These are phyloP conservation scores for Ophiorrhiza pumila DNA, from an alignment of 257 asterid species.

Conservation along the genomic window DNA sequence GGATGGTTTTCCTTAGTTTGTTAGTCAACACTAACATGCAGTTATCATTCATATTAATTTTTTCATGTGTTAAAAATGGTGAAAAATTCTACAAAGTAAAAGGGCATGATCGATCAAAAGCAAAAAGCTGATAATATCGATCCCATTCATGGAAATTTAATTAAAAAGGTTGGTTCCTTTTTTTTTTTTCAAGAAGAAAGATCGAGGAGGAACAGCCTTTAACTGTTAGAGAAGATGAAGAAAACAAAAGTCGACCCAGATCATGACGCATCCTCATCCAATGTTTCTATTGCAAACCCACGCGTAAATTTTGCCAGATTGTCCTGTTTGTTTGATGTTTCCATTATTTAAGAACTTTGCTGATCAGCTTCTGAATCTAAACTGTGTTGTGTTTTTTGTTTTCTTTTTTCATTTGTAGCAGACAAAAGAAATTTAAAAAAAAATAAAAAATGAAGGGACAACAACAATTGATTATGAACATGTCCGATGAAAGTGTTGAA, in stretches of 20 bases:
- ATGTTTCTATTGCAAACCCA: slow-evolving; percentile 13
- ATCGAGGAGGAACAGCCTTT: background rate
- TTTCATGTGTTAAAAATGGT: no score
- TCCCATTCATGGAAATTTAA: no score
- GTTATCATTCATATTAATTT: no score
- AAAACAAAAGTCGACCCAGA: slow-evolving; percentile 7
- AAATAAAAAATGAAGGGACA: background rate
- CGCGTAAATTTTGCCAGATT: slow-evolving; percentile 11
- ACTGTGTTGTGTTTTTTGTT: background rate
- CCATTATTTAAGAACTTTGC: slow-evolving; percentile 2
- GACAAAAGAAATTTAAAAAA: background rate
- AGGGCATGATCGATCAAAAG: background rate
- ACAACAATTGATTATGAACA: background rate
- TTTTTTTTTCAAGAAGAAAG: slow-evolving; percentile 2
- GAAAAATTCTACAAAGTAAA: no score
- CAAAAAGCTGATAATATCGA: background rate
- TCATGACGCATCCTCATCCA: slow-evolving; percentile 18
- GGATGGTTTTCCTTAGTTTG: no score
- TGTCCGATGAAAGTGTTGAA: background rate
- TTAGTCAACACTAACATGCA: no score
- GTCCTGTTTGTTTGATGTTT: background rate
- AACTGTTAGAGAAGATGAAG: slow-evolving; percentile 14
- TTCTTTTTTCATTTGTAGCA: background rate
- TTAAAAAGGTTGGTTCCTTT: no score
- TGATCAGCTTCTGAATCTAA: background rate